Conservation (phyloP, 108 stramenopile species). For the Cyclotella baltica region DNA sequence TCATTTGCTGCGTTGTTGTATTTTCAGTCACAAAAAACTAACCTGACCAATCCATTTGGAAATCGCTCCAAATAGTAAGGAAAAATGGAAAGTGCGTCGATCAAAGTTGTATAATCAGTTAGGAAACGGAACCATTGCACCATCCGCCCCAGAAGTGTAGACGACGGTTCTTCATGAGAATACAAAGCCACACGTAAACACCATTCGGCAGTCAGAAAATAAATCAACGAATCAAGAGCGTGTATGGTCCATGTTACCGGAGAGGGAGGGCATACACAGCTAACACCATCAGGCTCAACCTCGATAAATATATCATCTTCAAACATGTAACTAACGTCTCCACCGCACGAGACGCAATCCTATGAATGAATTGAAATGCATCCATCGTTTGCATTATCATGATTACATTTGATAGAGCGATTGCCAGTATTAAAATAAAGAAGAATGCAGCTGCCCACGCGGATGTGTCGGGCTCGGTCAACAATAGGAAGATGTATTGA, state of each 20-base stretch:
- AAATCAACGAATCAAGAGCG: conserved; percentile 44
- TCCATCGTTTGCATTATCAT: conserved; percentile 78
- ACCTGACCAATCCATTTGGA: conserved; percentile 50
- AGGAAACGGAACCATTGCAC: conserved; percentile 44
- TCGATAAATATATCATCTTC: conserved; percentile 38
- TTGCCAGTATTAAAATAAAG: conserved; percentile 58
- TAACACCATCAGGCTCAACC: background rate
- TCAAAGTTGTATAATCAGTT: conserved; percentile 36
- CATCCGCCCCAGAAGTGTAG: background rate
- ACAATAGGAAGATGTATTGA: conserved; percentile 60
- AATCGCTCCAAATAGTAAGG: conserved; percentile 68
- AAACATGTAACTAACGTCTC: conserved; percentile 36
- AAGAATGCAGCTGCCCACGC: conserved; percentile 55
- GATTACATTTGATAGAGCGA: conserved; percentile 55
- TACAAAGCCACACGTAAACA: conserved; percentile 55
- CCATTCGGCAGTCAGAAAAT: conserved; percentile 75
- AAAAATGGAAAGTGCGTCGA: conserved; percentile 68
- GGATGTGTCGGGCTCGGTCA: conserved; percentile 73
- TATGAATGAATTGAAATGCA: conserved; percentile 58
- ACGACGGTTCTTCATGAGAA: conserved; percentile 9
- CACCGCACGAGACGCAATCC: conserved; percentile 62
- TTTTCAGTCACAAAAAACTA: too few relatives aligned
- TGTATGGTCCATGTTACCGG: conserved; percentile 38
- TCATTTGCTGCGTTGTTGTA: too few relatives aligned
- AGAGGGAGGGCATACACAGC: conserved; percentile 68